Base-by-base conservation (phyloP, 768 basidiomycete species). In the Pleurotus citrinopileatus region DNA sequence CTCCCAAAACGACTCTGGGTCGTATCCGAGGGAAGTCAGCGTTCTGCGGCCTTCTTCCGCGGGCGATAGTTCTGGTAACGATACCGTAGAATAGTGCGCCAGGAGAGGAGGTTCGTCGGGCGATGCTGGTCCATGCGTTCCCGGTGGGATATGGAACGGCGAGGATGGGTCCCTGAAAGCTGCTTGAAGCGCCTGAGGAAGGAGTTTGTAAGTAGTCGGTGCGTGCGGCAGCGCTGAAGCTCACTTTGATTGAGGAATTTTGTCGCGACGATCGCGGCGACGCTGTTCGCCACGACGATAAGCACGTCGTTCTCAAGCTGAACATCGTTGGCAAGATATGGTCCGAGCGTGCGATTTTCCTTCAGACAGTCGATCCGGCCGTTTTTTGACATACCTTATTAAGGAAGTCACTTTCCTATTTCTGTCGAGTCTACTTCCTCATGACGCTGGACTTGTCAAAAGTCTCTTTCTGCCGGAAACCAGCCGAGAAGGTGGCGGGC, bases 1-100 rank as follows among this genome's bases (percentile, higher is more conserved):
- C 62, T 89, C 86, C 84, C 84, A 89, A 53, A 91, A 83, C n/a
- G 85, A 87, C 23, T 65, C 59, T 2, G 81, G 74, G 62, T 89
- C 84, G 56, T 81, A 82, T 0, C 86, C 85, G 15, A 73, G 63
- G 58, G 73, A 63, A 23, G 65, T 59, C 20, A 88, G 63, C 55
- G 72, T 72, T 23, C 61, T 59, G 27, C 69, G 69, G 1, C 80
- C 86, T 43, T 76, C 71, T 28, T 69, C 67, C 7, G 63, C 60
- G 12, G 57, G 34, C 17, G 50, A 38, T 40, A 47, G 27, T 12
- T 37, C 19, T 20, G 50, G 28, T 54, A 40, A 25, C 10, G 58
- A 55, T 44, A 57, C 40, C 4, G 58, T 58, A 4, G 56, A 48
- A 37, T 62, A 50, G 32, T 56, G 36, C n/a, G 58, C 52, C 23